phyloP scores from a whole-genome alignment of 2,329 filamentous ascomycete species.

The Trichophyton rubrum region DNA sequence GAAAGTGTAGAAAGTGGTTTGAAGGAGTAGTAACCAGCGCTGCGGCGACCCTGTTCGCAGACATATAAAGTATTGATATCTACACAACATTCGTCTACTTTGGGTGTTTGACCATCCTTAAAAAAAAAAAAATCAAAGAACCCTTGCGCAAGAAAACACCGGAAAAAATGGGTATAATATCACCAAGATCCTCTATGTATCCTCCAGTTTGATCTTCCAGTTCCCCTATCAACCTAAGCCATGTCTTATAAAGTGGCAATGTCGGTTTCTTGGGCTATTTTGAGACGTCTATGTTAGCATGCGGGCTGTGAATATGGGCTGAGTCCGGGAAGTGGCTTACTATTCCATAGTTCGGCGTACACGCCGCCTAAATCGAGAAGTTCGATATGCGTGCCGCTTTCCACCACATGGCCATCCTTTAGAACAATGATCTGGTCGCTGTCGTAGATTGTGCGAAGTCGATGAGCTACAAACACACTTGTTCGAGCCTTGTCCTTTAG shows the following conservation, averaged over 20 bases:
- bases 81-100: neutral
- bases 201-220: neutral
- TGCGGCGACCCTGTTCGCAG: too few species aligned
- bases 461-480: constrained; percentile 88
- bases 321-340: constrained; percentile 39
- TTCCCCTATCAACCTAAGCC: neutral
- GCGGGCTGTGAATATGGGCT: neutral
- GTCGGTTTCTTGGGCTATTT: neutral
- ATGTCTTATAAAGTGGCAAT: neutral
- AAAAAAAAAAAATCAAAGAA: neutral
- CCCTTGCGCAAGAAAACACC: neutral
- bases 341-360: constrained; percentile 84
- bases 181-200: neutral
- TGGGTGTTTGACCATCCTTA: too few species aligned
- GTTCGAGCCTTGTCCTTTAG: constrained; percentile 77
- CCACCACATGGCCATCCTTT: constrained; percentile 69
- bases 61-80: neutral
- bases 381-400: constrained; percentile 76
- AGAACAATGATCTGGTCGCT: constrained; percentile 87
- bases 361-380: constrained; percentile 66
- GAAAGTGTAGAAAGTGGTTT: too few species aligned
- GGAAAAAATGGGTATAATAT: neutral
- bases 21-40: too few species aligned
- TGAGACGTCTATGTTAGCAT: neutral
- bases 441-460: constrained; percentile 85